Evolutionary conservation across 2,329 filamentous ascomycete genomes (phyloP).

Genomic region (Fusarium subglutinans): DNA sequence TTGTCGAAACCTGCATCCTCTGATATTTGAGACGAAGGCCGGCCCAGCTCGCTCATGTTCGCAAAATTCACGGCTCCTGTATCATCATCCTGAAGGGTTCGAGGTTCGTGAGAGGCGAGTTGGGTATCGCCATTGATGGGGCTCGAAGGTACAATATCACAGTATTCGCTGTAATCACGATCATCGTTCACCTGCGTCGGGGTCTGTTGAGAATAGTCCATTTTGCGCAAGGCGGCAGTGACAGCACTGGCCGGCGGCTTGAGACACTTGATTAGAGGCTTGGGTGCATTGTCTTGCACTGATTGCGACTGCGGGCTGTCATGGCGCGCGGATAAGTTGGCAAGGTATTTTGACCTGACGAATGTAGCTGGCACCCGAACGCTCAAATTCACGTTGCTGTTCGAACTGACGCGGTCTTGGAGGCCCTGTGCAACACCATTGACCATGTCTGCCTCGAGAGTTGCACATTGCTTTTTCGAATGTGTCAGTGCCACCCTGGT

Average conservation of each 20-base stretch:
- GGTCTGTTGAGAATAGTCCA: slow-evolving; percentile 61
- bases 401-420: slow-evolving; percentile 24
- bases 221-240: slow-evolving; percentile 44
- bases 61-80: slow-evolving; percentile 61
- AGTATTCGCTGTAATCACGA: slow-evolving; percentile 63
- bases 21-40: slow-evolving; percentile 53
- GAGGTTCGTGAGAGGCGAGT: slow-evolving; percentile 44
- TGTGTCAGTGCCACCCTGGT: slow-evolving; percentile 42
- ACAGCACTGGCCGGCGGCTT: slow-evolving; percentile 30
- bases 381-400: background rate
- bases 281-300: slow-evolving; percentile 35
- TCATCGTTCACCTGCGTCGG: slow-evolving; percentile 66
- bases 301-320: slow-evolving; percentile 25
- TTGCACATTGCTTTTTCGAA: slow-evolving; percentile 40
- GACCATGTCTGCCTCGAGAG: slow-evolving; percentile 15
- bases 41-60: slow-evolving; percentile 48
- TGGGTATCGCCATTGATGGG: slow-evolving; percentile 41
- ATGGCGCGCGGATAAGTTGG: slow-evolving; percentile 31
- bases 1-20: slow-evolving; percentile 54
- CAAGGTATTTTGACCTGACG: background rate
- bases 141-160: slow-evolving; percentile 43
- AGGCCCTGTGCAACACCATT: slow-evolving; percentile 16
- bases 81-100: slow-evolving; percentile 57
- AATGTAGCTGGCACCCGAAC: background rate
- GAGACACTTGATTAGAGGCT: slow-evolving; percentile 24